A percentile compares a stretch with the other conserved stretches of the same genome.
These are phyloP conservation scores for Cardiospermum halicacabum DNA, from an alignment of 345 rosid species.

Conservation along the genomic window DNA sequence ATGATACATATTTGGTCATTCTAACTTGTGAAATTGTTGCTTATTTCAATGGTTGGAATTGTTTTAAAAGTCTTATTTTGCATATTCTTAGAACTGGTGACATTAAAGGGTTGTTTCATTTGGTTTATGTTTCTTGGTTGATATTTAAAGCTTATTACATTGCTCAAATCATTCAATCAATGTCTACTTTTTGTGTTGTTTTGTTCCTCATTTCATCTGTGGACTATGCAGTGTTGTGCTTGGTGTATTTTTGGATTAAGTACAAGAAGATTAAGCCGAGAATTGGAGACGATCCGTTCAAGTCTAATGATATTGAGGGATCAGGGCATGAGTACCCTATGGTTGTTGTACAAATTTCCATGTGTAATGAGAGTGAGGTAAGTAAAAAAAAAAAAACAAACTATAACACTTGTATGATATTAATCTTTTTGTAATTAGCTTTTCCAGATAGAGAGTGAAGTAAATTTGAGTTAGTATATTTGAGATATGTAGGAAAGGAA, in stretches of 20 bases:
- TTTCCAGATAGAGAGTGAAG: background rate
- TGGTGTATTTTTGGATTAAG: slow-evolving; percentile 84
- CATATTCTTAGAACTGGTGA: slow-evolving; percentile 57
- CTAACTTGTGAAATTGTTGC: slow-evolving; percentile 68
- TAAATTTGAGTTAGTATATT: slow-evolving; percentile 5
- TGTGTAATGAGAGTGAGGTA: slow-evolving; percentile 85
- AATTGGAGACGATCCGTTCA: slow-evolving; percentile 50
- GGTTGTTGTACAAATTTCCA: slow-evolving; percentile 90
- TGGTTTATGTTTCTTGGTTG: slow-evolving; percentile 62
- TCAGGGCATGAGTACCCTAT: slow-evolving; percentile 49
- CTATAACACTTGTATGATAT: background rate
- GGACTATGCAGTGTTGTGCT: slow-evolving; percentile 64
- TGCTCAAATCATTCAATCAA: slow-evolving; percentile 56
- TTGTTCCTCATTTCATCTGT: slow-evolving; percentile 68
- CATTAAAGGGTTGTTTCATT: slow-evolving; percentile 59
- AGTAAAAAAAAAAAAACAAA: background rate
- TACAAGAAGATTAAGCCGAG: slow-evolving; percentile 61
- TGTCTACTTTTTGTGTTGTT: slow-evolving; percentile 62
- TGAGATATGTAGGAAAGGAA: too few relatives aligned
- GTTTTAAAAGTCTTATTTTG: slow-evolving; percentile 53
- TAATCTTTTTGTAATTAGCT: background rate
- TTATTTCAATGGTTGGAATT: slow-evolving; percentile 74
- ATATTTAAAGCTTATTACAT: slow-evolving; percentile 56
- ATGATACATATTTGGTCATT: slow-evolving; percentile 36
- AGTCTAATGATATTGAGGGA: slow-evolving; percentile 51